Conservation (phyloP, 225 moss, liverwort and hornwort species). For the Sphagnum tenellum region DNA sequence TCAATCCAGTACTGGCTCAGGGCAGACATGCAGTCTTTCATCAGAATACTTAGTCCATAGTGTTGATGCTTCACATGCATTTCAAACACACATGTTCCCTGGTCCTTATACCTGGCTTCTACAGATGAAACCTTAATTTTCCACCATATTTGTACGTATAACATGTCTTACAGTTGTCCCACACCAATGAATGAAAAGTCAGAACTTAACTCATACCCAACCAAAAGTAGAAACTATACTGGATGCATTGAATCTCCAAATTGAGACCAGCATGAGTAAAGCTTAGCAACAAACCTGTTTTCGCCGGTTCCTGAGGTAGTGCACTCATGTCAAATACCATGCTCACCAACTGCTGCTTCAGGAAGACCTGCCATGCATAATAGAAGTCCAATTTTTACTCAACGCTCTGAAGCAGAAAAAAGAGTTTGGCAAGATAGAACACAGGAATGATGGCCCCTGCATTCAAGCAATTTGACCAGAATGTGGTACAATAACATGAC, state of each 20-base stretch:
- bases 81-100: no score
- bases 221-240: not conserved
- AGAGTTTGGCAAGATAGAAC: not conserved
- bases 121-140: not conserved
- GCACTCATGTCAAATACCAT: slow-evolving; percentile 54
- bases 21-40: no score
- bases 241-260: not conserved
- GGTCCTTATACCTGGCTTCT: not conserved
- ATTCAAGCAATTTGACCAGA: no score
- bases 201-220: no score
- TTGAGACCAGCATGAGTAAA: not conserved
- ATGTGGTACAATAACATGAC: no score
- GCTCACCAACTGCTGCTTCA: slow-evolving; percentile 84
- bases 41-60: no score
- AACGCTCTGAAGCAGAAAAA: no score
- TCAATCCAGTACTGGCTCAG: no score
- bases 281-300: slow-evolving; percentile 12
- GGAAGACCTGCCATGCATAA: slow-evolving; percentile 54
- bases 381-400: not conserved
- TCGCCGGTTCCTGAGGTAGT: slow-evolving; percentile 2
- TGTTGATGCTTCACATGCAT: no score
- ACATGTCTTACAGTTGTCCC: not conserved
- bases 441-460: not conserved
- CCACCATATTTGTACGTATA: not conserved
- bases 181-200: no score